A percentile compares a stretch with the other conserved stretches of the same genome.
Evolutionary conservation across 352 stramenopile species (phyloP).

Genomic region (Phytophthora quininea): DNA sequence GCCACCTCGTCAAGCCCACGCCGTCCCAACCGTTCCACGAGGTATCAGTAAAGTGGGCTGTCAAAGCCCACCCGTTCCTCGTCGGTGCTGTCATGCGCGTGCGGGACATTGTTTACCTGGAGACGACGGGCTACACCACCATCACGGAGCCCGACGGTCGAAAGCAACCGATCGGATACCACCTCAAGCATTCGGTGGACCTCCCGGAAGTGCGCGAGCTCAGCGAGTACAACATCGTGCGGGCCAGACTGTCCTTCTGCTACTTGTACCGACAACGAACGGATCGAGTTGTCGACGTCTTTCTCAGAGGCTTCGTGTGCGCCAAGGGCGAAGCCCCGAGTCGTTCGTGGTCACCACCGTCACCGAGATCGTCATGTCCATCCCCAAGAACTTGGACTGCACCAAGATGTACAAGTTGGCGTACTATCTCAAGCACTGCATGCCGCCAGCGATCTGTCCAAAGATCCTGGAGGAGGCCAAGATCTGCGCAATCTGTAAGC

Average conservation of each 20-base stretch:
- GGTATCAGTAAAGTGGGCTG: conserved; percentile 55
- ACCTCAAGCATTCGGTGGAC: conserved; percentile 64
- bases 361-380: conserved; percentile 55
- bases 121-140: conserved; percentile 49
- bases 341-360: conserved; percentile 56
- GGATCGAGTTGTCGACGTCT: conserved; percentile 54
- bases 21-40: conserved; percentile 52
- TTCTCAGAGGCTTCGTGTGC: conserved; percentile 47
- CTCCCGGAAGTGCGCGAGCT: conserved; percentile 44
- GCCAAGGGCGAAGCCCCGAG: conserved; percentile 48
- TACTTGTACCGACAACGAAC: conserved; percentile 55
- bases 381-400: conserved; percentile 53
- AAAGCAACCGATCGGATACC: conserved; percentile 48
- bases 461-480: conserved; percentile 2
- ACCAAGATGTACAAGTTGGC: conserved; percentile 58
- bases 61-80: conserved; percentile 54
- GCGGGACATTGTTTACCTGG: conserved; percentile 65
- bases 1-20: conserved; percentile 40
- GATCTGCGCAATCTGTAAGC: conserved; percentile 15
- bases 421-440: conserved; percentile 22
- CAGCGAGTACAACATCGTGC: conserved; percentile 37
- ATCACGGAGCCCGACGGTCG: conserved; percentile 38
- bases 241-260: conserved; percentile 61
- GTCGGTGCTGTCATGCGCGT: conserved; percentile 54
- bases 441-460: conserved; percentile 2